Evolutionary conservation across 208 protist genomes (phyloP).

Genomic region (Leishmania braziliensis): DNA sequence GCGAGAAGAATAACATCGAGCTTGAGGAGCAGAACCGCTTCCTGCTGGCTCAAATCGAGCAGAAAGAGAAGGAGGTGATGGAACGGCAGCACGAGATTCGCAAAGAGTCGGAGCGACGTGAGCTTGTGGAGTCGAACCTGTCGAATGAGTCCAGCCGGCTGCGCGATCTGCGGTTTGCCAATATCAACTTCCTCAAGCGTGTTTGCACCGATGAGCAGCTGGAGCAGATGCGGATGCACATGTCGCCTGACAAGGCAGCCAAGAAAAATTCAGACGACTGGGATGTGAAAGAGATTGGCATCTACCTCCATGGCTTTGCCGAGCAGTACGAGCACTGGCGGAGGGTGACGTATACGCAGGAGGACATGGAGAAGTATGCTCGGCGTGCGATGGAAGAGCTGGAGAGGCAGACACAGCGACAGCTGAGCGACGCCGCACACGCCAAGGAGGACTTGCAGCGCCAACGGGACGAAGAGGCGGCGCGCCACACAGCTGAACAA

Average conservation of each 20-base stretch:
- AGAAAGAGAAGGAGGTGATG: slow-evolving; percentile 60
- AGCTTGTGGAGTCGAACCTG: slow-evolving; percentile 73
- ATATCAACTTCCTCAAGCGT: slow-evolving; percentile 89
- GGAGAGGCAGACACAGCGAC: slow-evolving; percentile 73
- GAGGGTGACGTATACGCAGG: slow-evolving; percentile 79
- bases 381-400: slow-evolving; percentile 57
- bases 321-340: slow-evolving; percentile 80
- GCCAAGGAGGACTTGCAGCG: slow-evolving; percentile 67
- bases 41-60: slow-evolving; percentile 76
- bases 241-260: slow-evolving; percentile 72
- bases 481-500: slow-evolving; percentile 61
- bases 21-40: slow-evolving; percentile 76
- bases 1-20: slow-evolving; percentile 83
- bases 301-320: slow-evolving; percentile 77
- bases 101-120: slow-evolving; percentile 55
- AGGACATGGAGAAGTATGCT: slow-evolving; percentile 89
- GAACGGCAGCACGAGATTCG: slow-evolving; percentile 68
- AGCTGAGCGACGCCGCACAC: slow-evolving; percentile 70
- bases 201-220: slow-evolving; percentile 79
- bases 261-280: slow-evolving; percentile 69
- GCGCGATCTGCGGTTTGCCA: slow-evolving; percentile 68
- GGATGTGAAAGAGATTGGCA: slow-evolving; percentile 88
- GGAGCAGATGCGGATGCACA: slow-evolving; percentile 52
- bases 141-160: slow-evolving; percentile 63
- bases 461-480: slow-evolving; percentile 75